phyloP scores from a whole-genome alignment of 306 rosid species.

The Datisca glomerata region DNA sequence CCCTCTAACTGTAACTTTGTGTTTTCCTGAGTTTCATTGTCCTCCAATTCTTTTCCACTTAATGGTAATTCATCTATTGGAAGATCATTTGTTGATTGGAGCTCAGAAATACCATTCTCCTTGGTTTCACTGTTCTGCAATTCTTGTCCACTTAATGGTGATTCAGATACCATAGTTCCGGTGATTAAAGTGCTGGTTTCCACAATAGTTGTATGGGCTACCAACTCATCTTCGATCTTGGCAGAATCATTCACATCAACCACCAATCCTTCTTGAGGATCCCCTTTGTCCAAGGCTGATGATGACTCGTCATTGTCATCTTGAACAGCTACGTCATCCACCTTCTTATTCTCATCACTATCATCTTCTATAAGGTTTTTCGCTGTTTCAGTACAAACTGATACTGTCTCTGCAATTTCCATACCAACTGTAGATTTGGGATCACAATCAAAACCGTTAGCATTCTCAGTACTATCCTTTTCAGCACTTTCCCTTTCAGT shows the following conservation, averaged over 20 bases:
- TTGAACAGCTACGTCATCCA: conserved; percentile 15
- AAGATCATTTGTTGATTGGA: conserved; percentile 2
- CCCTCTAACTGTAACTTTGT: neutral
- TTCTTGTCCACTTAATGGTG: conserved; percentile 23
- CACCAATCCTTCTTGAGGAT: neutral
- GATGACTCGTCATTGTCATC: conserved; percentile 24
- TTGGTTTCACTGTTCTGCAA: conserved; percentile 18
- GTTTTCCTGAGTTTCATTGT: conserved; percentile 17
- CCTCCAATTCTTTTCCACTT: conserved; percentile 26
- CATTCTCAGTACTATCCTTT: conserved; percentile 29
- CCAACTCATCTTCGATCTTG: conserved; percentile 23
- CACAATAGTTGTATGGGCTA: conserved; percentile 16
- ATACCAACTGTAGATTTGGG: conserved; percentile 12
- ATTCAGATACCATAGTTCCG: conserved; percentile 33
- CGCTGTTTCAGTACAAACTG: conserved; percentile 18
- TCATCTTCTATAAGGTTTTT: conserved; percentile 19
- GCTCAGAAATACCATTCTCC: conserved; percentile 11
- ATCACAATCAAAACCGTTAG: conserved; percentile 20
- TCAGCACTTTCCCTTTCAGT: conserved; percentile 39
- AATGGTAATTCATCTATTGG: conserved; percentile 20
- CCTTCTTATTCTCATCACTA: conserved; percentile 15
- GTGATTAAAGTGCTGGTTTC: conserved; percentile 27
- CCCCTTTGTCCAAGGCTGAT: conserved; percentile 18
- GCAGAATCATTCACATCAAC: conserved; percentile 19
- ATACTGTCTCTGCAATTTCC: conserved; percentile 8